Conservation (phyloP, 2,329 filamentous ascomycete species). For the Graphium sp. region DNA sequence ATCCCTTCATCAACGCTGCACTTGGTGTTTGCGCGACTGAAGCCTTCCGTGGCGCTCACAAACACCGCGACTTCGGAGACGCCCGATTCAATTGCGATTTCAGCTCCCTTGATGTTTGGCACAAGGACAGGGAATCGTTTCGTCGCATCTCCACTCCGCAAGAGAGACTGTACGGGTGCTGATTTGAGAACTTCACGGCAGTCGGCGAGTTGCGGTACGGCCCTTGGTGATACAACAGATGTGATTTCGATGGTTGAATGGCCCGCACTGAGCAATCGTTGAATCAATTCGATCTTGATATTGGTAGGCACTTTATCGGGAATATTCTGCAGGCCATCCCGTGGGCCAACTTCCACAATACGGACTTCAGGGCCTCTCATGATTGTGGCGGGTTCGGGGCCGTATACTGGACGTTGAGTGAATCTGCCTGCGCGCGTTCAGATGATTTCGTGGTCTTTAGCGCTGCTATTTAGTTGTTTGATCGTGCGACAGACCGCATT, state of each 20-base stretch:
- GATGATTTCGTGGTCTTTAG: too few relatives aligned
- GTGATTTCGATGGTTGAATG: slow-evolving; percentile 47
- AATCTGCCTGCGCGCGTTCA: too few relatives aligned
- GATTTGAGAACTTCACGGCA: slow-evolving; percentile 27
- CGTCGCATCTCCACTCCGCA: neutral
- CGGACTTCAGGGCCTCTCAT: slow-evolving; percentile 7
- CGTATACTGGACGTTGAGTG: too few relatives aligned
- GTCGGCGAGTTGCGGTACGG: slow-evolving; percentile 48
- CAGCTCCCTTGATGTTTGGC: slow-evolving; percentile 35
- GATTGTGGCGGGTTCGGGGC: too few relatives aligned
- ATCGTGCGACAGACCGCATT: too few relatives aligned
- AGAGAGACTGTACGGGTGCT: slow-evolving; percentile 5
- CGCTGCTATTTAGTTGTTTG: too few relatives aligned
- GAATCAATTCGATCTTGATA: slow-evolving; percentile 47
- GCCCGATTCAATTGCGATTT: slow-evolving; percentile 15
- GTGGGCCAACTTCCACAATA: slow-evolving; percentile 52
- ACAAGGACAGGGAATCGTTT: slow-evolving; percentile 18
- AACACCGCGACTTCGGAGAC: slow-evolving; percentile 29
- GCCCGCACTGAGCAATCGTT: slow-evolving; percentile 36
- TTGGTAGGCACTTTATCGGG: slow-evolving; percentile 37
- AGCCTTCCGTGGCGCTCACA: slow-evolving; percentile 39
- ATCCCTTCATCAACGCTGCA: slow-evolving; percentile 39
- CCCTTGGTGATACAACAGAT: slow-evolving; percentile 50
- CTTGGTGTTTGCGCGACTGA: slow-evolving; percentile 41
- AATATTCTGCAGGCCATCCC: slow-evolving; percentile 56